Base-by-base conservation (phyloP, 179 eudicot species). In the Vitellaria paradoxa region DNA sequence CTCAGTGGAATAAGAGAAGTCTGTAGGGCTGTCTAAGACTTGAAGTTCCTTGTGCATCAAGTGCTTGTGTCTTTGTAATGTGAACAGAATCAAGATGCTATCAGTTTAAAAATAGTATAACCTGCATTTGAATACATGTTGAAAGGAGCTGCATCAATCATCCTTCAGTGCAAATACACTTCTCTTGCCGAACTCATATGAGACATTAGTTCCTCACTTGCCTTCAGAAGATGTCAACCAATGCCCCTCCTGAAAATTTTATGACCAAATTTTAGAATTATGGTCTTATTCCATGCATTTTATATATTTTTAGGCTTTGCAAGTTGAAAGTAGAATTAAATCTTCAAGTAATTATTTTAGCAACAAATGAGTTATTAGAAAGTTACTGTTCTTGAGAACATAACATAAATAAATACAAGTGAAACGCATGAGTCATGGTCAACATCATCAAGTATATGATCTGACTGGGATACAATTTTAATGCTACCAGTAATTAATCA, bases 151-250 rank as follows among this genome's bases (percentile, higher is more conserved):
- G 85, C 78, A 85, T 96, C 99, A 76, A 96, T 92, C 81, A 91
- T 84, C 84, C 99, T 85, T 75, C 99, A 96, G 72, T 93, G 99
- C 86, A 96, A 86, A 78, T 91, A 90, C 24, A 84, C 91, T 46
- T 89, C 90, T 79, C 91, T 88, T 2, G 91, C 82, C 46, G 90
- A 81, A 81, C 86, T 86, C 93, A 96, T 92, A 74, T 84, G 74
- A 65, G 90, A 87, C 72, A 96, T 88, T 24, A 96, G 91, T 74
- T 93, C 89, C 84, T 93, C 97, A 69, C 94, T 86, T 69, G 99
- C 98, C 88, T 88, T 93, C 78, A 96, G 76, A 65, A 96, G 89
- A 82, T 96, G 99, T 97, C 98, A 93, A 66, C 99, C 99, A 74
- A 96, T 92, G 69, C 99, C 96, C 80, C 90, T 91, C 92, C 98